A percentile compares a stretch with the other conserved stretches of the same genome.
Evolutionary conservation across 164 flowering plant genomes (phyloP).

Genomic region (Magnolia sinica): DNA sequence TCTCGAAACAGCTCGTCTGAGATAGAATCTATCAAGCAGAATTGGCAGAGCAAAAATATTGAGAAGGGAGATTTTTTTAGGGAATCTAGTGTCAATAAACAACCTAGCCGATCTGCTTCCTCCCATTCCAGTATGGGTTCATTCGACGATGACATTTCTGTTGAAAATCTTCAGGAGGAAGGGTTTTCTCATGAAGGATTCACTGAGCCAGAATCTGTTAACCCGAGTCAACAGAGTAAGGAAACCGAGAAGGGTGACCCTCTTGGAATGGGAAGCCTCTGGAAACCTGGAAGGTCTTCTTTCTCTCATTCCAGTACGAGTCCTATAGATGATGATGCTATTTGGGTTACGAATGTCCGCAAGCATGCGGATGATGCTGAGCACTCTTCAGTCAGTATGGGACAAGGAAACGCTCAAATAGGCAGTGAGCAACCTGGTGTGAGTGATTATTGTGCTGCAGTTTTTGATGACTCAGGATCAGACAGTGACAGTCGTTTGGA

Average conservation of each 20-base stretch:
- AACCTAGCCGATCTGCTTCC: slow-evolving; percentile 19
- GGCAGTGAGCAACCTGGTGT: slow-evolving; percentile 22
- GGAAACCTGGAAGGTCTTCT: slow-evolving; percentile 20
- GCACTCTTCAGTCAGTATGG: slow-evolving; percentile 18
- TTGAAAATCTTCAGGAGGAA: neutral
- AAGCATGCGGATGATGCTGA: slow-evolving; percentile 20
- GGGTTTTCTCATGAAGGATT: slow-evolving; percentile 2
- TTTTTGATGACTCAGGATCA: slow-evolving; percentile 63
- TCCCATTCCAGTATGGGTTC: neutral
- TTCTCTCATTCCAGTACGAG: slow-evolving; percentile 32
- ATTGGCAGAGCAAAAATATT: slow-evolving; percentile 6
- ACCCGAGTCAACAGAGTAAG: slow-evolving; percentile 7
- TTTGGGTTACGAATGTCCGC: slow-evolving; percentile 12
- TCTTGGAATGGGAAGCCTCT: slow-evolving; percentile 22
- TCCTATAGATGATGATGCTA: slow-evolving; percentile 16
- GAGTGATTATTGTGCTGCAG: slow-evolving; percentile 24
- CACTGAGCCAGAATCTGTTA: slow-evolving; percentile 18
- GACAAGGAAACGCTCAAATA: slow-evolving; percentile 13
- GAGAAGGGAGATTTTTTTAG: slow-evolving; percentile 9
- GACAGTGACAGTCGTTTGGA: slow-evolving; percentile 41
- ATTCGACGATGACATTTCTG: slow-evolving; percentile 6
- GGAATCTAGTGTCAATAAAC: slow-evolving; percentile 23
- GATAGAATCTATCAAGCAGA: slow-evolving; percentile 15
- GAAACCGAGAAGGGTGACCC: slow-evolving; percentile 19
- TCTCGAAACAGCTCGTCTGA: slow-evolving; percentile 29